A percentile compares a stretch with the other conserved stretches of the same genome.
These are phyloP conservation scores for Coriaria nepalensis DNA, from an alignment of 306 rosid genomes.

Conservation along the genomic window DNA sequence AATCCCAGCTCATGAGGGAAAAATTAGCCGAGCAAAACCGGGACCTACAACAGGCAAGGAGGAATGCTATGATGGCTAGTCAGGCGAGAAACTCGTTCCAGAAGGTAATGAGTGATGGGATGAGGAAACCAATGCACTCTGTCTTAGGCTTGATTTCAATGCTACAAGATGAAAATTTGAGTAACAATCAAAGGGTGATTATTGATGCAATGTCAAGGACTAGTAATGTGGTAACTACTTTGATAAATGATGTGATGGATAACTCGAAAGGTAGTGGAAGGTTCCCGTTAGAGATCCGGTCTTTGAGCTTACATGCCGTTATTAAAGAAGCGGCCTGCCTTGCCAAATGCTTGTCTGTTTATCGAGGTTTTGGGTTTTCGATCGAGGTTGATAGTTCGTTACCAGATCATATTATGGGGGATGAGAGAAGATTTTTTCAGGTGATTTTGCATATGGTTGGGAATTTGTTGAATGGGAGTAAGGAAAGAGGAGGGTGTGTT, in stretches of 20 bases:
- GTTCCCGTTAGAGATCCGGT: slow-evolving; percentile 62
- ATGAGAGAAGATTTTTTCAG: slow-evolving; percentile 94
- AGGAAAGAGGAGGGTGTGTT: slow-evolving; percentile 31
- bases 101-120: slow-evolving; percentile 92
- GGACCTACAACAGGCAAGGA: slow-evolving; percentile 73
- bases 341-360: slow-evolving; percentile 75
- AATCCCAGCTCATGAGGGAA: slow-evolving; percentile 81
- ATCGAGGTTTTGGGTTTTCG: slow-evolving; percentile 53
- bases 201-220: slow-evolving; percentile 71
- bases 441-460: slow-evolving; percentile 98
- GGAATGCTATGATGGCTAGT: slow-evolving; percentile 83
- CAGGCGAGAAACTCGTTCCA: slow-evolving; percentile 89
- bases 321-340: slow-evolving; percentile 95
- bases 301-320: slow-evolving; percentile 64
- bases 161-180: slow-evolving; percentile 72
- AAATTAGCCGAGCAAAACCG: slow-evolving; percentile 76
- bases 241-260: slow-evolving; percentile 72
- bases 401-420: slow-evolving; percentile 84
- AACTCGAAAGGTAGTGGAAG: slow-evolving; percentile 72
- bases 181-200: slow-evolving; percentile 76
- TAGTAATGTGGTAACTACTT: slow-evolving; percentile 72
- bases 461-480: slow-evolving; percentile 52
- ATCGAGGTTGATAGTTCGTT: slow-evolving; percentile 72
- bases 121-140: slow-evolving; percentile 96
- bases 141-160: slow-evolving; percentile 77